Base-by-base conservation (phyloP, 768 basidiomycete genomes). In the Boletus coccyginus region DNA sequence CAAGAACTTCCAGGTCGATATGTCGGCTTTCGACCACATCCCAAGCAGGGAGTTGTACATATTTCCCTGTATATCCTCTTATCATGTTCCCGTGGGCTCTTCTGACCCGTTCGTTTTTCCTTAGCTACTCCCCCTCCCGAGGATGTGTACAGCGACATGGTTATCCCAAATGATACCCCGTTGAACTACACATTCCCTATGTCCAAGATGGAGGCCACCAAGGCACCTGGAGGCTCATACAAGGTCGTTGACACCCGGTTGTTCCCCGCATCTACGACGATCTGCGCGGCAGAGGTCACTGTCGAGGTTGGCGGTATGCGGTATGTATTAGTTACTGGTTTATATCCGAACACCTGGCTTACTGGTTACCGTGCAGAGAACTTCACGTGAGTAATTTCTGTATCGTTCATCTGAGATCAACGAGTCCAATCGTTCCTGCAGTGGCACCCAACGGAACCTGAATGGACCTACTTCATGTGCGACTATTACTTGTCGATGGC, bases 251-350 rank as follows among this genome's bases (percentile, higher is more conserved):
- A 88, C 63, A 77, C 78, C 0, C 69, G 69, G 27, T 76, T 77
- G 3, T 88, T 88, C 70, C 70, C 71, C 19, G 78, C 79, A 8
- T 65, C 86, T 2, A 71, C 77, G 36, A 83, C 78, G 1, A 78
- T 86, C 38, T 77, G 80, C 17, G 80, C 77, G 5, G 86, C 78
- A 5, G 83, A 86, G 55, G 81, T 87, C 2, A 75, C 71, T 3
- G 77, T 87, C 31, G 78, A 85, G 52, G 78, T 77, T 33, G 85
- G 82, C n/a, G 85, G 81, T 10, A 78, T 86, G 73, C 77, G 83
- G 82, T 82, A 45, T 17, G 73, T 67, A 31, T 21, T 46, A 40
- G 12, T 36, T 2, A 16, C 17, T 43, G 21, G 6, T 51, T 27
- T 32, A 11, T 29, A 7, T 27, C 13, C 7, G 29, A n/a, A 38